phyloP scores from a whole-genome alignment of 257 asterid genomes.

The Ligustrum vulgare region DNA sequence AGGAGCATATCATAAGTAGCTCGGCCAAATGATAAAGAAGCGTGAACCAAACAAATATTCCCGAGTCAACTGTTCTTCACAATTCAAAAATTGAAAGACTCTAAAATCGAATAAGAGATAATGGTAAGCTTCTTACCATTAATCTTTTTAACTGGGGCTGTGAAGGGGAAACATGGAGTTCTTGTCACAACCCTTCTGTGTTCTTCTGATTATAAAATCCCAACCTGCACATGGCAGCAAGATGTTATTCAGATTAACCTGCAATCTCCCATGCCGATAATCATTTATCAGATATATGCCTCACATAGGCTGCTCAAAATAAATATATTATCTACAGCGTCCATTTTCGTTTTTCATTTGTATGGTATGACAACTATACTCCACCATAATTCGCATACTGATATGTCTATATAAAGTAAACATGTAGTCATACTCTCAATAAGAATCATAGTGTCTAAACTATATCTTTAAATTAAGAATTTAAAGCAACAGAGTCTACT shows the following conservation, averaged over 20 bases:
- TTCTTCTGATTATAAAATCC: slow-evolving; percentile 37
- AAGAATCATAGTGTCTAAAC: neutral
- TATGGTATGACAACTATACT: slow-evolving; percentile 11
- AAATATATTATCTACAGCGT: slow-evolving; percentile 7
- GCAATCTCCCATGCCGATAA: slow-evolving; percentile 17
- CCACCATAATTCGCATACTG: neutral
- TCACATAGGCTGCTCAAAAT: neutral
- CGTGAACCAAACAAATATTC: slow-evolving; percentile 56
- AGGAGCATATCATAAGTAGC: slow-evolving; percentile 21
- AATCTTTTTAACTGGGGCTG: neutral
- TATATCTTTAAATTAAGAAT: neutral
- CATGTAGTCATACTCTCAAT: neutral
- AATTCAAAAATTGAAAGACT: slow-evolving; percentile 9
- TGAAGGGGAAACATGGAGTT: slow-evolving; percentile 34
- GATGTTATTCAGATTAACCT: slow-evolving; percentile 43
- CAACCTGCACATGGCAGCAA: slow-evolving; percentile 55
- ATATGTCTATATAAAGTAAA: too few relatives aligned
- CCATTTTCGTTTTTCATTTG: slow-evolving; percentile 41
- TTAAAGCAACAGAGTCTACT: too few relatives aligned
- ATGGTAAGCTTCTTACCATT: neutral
- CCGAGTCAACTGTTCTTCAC: slow-evolving; percentile 30
- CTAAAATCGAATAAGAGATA: neutral
- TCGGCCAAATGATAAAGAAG: slow-evolving; percentile 17
- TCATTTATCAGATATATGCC: neutral
- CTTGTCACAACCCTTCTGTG: slow-evolving; percentile 30